These are phyloP conservation scores for Fraxinus paxiana DNA, from an alignment of 305 asterid genomes.

Conservation along the genomic window DNA sequence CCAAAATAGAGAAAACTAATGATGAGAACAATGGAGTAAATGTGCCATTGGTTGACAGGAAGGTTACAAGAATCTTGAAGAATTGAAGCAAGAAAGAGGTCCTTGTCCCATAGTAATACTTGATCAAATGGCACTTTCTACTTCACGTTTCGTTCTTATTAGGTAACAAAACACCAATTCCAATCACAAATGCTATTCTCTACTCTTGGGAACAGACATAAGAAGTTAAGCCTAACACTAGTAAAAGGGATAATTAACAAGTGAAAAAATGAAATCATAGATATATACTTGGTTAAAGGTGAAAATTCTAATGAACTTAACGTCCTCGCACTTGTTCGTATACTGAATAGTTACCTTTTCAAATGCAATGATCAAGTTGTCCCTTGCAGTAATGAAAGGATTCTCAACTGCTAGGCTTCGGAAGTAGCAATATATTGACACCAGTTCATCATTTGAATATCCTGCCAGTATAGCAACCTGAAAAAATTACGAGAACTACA, in stretches of 20 bases:
- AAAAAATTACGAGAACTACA: slow-evolving; percentile 20
- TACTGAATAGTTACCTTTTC: slow-evolving; percentile 67
- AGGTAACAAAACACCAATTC: neutral
- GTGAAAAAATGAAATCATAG: neutral
- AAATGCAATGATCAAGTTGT: slow-evolving; percentile 84
- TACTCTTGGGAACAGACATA: neutral
- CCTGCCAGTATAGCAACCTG: slow-evolving; percentile 96
- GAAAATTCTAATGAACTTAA: neutral
- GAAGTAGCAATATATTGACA: slow-evolving; percentile 79
- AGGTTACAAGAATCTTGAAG: neutral
- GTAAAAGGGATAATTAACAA: neutral
- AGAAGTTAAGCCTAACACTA: neutral
- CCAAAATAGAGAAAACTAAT: slow-evolving; percentile 19
- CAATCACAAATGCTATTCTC: neutral
- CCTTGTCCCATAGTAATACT: neutral
- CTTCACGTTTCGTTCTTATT: neutral
- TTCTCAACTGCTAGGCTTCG: slow-evolving; percentile 85
- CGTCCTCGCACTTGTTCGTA: neutral
- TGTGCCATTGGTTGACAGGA: neutral
- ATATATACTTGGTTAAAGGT: neutral
- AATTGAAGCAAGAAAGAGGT: neutral
- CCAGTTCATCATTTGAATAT: slow-evolving; percentile 80
- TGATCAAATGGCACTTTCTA: neutral
- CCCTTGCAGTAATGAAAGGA: slow-evolving; percentile 86
- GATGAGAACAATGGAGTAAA: neutral